Percentiles rank a stretch among this genome's conserved stretches.
Conservation (phyloP, 2,329 filamentous ascomycete genomes). For the Fusarium mundagurra region DNA sequence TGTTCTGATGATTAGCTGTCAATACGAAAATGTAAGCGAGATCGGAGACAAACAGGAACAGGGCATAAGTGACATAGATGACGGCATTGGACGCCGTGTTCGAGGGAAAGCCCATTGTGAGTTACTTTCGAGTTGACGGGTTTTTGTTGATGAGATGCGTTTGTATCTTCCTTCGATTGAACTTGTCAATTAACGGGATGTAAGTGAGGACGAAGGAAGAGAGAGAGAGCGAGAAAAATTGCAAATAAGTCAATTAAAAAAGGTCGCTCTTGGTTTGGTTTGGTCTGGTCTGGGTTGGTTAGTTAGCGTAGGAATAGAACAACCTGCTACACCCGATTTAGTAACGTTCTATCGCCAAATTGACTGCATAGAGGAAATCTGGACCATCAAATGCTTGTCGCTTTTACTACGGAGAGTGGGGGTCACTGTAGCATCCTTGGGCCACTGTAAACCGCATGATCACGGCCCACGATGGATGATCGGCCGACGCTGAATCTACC, state of each 20-base stretch:
- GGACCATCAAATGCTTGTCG: slow-evolving; percentile 14
- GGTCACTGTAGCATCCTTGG: slow-evolving; percentile 5
- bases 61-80: slow-evolving; percentile 81
- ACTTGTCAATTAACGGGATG: neutral
- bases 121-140: neutral
- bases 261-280: slow-evolving; percentile 4
- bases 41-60: slow-evolving; percentile 71
- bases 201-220: neutral
- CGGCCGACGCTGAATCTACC: slow-evolving; percentile 2
- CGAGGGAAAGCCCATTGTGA: slow-evolving; percentile 77
- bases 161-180: neutral
- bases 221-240: slow-evolving; percentile 3
- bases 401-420: slow-evolving; percentile 19
- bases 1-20: slow-evolving; percentile 25
- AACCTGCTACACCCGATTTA: slow-evolving; percentile 13
- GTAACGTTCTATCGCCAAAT: slow-evolving; percentile 28
- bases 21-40: neutral
- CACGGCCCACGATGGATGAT: slow-evolving; percentile 5
- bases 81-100: slow-evolving; percentile 82
- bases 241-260: slow-evolving; percentile 10
- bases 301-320: slow-evolving; percentile 17
- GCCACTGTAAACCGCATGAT: slow-evolving; percentile 21
- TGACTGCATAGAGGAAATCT: slow-evolving; percentile 13
- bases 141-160: neutral
- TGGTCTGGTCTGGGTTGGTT: neutral